phyloP scores from a whole-genome alignment of 1,139 yeast species.

The Yamadazyma triangularis region DNA sequence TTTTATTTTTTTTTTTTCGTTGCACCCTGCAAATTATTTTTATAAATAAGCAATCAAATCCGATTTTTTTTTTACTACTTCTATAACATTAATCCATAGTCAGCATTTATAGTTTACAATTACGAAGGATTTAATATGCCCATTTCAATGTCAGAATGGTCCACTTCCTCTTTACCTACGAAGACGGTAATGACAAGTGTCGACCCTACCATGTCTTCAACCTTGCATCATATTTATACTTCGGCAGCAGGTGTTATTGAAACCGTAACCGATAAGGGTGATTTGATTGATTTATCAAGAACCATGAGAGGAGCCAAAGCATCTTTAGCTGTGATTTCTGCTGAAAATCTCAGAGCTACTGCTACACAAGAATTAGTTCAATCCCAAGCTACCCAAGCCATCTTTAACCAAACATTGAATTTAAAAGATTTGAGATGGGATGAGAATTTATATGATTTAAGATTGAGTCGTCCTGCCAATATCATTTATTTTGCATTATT shows the following conservation, averaged over 20 bases:
- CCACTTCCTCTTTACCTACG: constrained; percentile 19
- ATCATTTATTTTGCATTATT: constrained; percentile 26
- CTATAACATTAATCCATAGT: neutral
- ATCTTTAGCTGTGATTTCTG: constrained; percentile 29
- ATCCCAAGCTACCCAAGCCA: constrained; percentile 28
- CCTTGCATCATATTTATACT: constrained; percentile 12
- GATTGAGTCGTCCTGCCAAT: constrained; percentile 25
- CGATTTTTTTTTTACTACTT: too few species aligned
- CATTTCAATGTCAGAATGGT: constrained; percentile 13
- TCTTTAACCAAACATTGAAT: constrained; percentile 29
- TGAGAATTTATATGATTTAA: constrained; percentile 20
- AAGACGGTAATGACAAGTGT: constrained; percentile 13
- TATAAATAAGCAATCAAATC: too few species aligned
- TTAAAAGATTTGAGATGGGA: constrained; percentile 24
- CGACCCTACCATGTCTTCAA: constrained; percentile 17
- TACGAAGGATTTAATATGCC: neutral
- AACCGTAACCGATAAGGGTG: constrained; percentile 10
- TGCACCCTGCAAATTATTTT: too few species aligned
- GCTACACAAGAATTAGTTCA: constrained; percentile 26
- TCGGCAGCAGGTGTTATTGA: constrained; percentile 14
- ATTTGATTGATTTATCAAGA: constrained; percentile 17
- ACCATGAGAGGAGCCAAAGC: constrained; percentile 35
- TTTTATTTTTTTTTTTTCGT: too few species aligned
- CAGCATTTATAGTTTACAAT: too few species aligned
- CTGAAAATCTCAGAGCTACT: constrained; percentile 33